Evolutionary conservation across 306 rosid genomes (phyloP), one percentile per base, ranked within the genome.

Genomic region (Pyrus communis): DNA sequence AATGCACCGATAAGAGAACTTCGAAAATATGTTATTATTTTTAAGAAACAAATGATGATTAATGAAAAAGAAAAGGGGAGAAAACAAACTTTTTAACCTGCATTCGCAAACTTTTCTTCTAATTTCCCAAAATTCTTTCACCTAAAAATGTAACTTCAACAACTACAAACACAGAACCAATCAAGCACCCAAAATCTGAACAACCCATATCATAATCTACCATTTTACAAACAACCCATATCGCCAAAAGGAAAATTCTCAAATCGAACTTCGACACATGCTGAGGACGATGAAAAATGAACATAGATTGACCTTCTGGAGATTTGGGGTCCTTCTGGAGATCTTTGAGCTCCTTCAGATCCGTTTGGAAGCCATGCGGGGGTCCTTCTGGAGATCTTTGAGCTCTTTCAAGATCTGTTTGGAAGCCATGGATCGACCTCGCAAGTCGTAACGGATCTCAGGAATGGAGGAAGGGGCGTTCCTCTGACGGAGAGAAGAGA

Each of bases 391-490:
- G 81, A 88, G 90, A 85, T 92, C 93, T 81, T 92, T 90, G 76
- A 92, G 91, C 88, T 92, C 96, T 86, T 90, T 90, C 82, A 90
- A 83, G 82, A 90, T 92, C 83, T 93, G 89, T 75, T 90, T 92
- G 25, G 92, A 92, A 51, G 91, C 97, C 97, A 90, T 92, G 80
- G 81, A 80, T 63, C 84, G 73, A 78, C 65, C 74, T 68, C 40
- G 35, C 57, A 73, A 58, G 83, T 80, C 80, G 77, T 40, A 72
- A 64, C 82, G 82, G 88, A 89, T 85, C 87, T 82, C 45, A 55
- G 51, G 51, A 45, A 33, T 54, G 72, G 30, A 61, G 75, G 57
- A 62, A 27, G 22, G 22, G 23, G 51, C 0, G 2, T 13, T 45
- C 2, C 51, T 45, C 14, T 4, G 17, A 5, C 3, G 6, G 59